Percentiles rank a stretch among this genome's conserved stretches.
phyloP scores from a whole-genome alignment of 371 early-diverging fungal genomes.

The Haplosporangium sp. region DNA sequence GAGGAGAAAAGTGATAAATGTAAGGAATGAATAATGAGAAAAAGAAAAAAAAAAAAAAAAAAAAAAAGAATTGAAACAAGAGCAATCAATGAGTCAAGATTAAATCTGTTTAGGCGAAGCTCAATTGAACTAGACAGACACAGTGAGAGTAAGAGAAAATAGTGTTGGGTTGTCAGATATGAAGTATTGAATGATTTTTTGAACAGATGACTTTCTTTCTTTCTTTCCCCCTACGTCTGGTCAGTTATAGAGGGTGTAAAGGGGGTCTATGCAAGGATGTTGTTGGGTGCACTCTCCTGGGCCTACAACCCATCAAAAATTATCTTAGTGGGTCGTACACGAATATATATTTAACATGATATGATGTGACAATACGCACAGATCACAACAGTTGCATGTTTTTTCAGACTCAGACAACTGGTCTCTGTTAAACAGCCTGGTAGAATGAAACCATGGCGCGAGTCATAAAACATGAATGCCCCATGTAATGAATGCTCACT shows the following conservation, averaged over 20 bases:
- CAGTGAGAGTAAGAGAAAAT: too few relatives aligned
- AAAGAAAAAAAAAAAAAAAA: neutral
- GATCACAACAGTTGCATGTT: too few relatives aligned
- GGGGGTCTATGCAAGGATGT: neutral
- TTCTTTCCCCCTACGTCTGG: neutral
- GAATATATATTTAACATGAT: too few relatives aligned
- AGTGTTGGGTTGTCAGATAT: too few relatives aligned
- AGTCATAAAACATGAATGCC: too few relatives aligned
- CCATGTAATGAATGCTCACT: too few relatives aligned
- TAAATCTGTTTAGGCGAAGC: neutral
- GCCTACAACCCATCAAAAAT: neutral
- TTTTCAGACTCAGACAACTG: too few relatives aligned
- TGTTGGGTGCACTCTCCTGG: neutral
- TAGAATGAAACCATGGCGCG: too few relatives aligned
- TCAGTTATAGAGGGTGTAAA: neutral
- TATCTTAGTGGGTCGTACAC: too few relatives aligned
- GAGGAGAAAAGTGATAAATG: neutral
- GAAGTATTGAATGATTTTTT: neutral
- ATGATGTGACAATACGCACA: too few relatives aligned
- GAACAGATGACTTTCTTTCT: neutral
- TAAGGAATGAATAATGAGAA: neutral
- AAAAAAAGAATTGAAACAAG: neutral
- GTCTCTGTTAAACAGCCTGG: too few relatives aligned
- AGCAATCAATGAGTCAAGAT: neutral
- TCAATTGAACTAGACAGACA: too few relatives aligned